Evolutionary conservation across 2,329 filamentous ascomycete species (phyloP).

Genomic region (Exophiala alcalophila): DNA sequence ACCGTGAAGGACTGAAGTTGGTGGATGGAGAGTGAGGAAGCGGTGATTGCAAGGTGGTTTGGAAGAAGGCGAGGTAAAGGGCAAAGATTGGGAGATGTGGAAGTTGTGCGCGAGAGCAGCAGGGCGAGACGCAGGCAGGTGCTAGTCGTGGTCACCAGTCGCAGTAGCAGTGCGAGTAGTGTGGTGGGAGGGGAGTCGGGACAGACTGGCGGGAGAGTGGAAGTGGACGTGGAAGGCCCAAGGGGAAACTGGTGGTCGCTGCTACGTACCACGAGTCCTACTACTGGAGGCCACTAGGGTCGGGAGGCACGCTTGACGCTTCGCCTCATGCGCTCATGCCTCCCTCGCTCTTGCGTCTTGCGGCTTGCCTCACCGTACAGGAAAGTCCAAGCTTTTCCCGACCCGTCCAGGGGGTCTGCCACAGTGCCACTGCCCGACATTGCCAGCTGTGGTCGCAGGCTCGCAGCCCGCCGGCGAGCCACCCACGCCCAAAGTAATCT

Average conservation of each 20-base stretch:
- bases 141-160: conserved; percentile 7
- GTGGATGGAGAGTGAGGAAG: conserved; percentile 6
- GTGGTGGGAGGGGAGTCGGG: conserved; percentile 11
- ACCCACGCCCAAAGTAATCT: no score
- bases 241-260: conserved; percentile 2
- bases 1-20: conserved; percentile 10
- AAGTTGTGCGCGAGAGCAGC: conserved; percentile 8
- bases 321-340: no score
- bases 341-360: no score
- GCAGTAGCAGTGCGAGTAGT: conserved; percentile 9
- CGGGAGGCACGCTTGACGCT: no score
- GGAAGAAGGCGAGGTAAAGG: conserved; percentile 13
- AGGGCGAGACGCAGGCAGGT: conserved; percentile 8
- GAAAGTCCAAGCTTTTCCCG: no score
- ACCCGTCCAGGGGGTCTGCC: no score
- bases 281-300: no score
- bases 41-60: conserved; percentile 17
- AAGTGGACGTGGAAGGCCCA: conserved; percentile 4
- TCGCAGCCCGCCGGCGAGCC: no score
- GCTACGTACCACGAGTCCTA: no score
- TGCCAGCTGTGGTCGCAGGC: no score
- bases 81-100: conserved; percentile 3
- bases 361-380: no score
- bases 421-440: no score
- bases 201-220: conserved; percentile 1